A percentile compares a stretch with the other conserved stretches of the same genome.
These are phyloP conservation scores for Botryotinia convoluta DNA, from an alignment of 2,329 filamentous ascomycete genomes.

Conservation along the genomic window DNA sequence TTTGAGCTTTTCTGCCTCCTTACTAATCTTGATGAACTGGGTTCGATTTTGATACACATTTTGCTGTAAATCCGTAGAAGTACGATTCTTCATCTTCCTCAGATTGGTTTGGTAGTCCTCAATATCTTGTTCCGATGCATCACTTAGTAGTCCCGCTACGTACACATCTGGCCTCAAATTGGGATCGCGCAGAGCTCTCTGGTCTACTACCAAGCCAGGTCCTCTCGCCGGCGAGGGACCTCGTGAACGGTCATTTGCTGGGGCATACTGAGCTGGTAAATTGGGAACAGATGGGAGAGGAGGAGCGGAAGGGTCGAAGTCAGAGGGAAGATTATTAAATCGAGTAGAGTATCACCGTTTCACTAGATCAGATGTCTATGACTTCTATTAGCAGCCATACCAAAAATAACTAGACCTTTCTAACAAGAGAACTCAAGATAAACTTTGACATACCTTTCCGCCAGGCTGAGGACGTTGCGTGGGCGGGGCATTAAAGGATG, in stretches of 20 bases:
- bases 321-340: constrained; percentile 73
- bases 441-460: constrained; percentile 50
- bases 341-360: constrained; percentile 93
- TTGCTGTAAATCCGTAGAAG: constrained; percentile 73
- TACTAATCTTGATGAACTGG: constrained; percentile 98
- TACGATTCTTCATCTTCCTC: constrained; percentile 35
- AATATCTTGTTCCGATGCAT: constrained; percentile 38
- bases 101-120: constrained; percentile 36
- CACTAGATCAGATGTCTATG: constrained; percentile 72
- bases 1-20: constrained; percentile 97
- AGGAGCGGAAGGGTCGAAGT: constrained; percentile 64
- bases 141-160: constrained; percentile 46
- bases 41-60: constrained; percentile 96
- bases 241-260: constrained; percentile 29
- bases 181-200: constrained; percentile 76
- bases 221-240: constrained; percentile 38
- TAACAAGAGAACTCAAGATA: background rate
- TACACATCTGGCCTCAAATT: constrained; percentile 77
- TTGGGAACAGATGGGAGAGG: constrained; percentile 72
- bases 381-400: constrained; percentile 18
- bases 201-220: constrained; percentile 66
- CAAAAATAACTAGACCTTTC: background rate
- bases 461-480: constrained; percentile 52
- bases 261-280: constrained; percentile 52
- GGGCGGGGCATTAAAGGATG: constrained; percentile 39